phyloP scores from a whole-genome alignment of 108 stramenopile species.

The Nannochloropsis oceanica region DNA sequence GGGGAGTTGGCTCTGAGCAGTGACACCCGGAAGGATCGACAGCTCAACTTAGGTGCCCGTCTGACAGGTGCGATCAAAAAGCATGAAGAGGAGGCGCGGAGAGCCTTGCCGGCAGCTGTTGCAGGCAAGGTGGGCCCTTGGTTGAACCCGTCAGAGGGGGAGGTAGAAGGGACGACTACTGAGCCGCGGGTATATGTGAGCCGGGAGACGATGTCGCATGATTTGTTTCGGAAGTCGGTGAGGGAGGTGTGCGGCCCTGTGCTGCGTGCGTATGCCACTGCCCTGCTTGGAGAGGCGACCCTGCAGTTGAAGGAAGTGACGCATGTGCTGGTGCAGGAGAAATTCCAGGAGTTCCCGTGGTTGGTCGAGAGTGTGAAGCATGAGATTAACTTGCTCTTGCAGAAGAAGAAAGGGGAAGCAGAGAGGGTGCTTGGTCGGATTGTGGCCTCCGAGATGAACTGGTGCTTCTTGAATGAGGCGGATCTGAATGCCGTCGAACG shows the following conservation, averaged over 20 bases:
- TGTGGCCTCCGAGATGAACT: neutral
- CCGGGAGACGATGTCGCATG: neutral
- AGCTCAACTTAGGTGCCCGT: neutral
- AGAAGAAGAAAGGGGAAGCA: neutral
- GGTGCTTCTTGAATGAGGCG: neutral
- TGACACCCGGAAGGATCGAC: neutral
- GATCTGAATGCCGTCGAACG: neutral
- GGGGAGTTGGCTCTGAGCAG: neutral
- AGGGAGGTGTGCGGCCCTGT: neutral
- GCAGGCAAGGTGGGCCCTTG: neutral
- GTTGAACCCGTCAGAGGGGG: neutral
- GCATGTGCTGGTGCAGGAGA: neutral
- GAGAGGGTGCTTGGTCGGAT: neutral
- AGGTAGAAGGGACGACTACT: neutral
- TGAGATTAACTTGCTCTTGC: neutral
- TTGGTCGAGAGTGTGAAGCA: neutral
- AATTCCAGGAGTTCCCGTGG: neutral
- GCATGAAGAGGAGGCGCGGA: neutral
- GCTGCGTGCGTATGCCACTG: neutral
- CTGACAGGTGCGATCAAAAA: neutral
- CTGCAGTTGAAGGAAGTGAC: neutral
- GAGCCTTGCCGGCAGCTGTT: neutral
- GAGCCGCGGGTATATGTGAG: neutral
- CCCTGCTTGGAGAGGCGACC: neutral
- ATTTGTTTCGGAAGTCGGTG: neutral